phyloP scores from a whole-genome alignment of 2,329 filamentous ascomycete genomes.

The Dactylellina cionopaga region DNA sequence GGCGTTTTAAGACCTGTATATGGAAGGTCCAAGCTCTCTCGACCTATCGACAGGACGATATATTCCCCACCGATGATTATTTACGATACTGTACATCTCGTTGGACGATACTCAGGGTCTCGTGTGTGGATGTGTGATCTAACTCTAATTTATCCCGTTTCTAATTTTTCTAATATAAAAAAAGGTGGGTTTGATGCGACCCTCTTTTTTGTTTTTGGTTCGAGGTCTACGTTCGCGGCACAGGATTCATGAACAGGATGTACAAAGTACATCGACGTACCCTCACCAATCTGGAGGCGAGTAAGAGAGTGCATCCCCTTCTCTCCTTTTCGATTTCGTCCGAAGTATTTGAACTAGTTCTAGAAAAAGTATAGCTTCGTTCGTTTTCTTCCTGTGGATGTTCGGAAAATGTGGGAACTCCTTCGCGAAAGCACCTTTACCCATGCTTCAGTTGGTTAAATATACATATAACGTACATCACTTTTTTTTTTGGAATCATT shows the following conservation, averaged over 20 bases:
- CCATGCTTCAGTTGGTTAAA: too few species aligned
- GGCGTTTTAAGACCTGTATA: not conserved
- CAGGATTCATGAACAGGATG: too few species aligned
- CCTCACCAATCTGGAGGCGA: not conserved
- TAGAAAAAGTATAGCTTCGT: constrained; percentile 1
- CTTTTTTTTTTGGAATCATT: too few species aligned
- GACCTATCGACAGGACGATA: not conserved
- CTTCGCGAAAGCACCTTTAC: too few species aligned
- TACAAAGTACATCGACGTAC: too few species aligned
- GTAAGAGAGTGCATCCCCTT: not conserved
- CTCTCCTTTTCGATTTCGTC: constrained; percentile 25
- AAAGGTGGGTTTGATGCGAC: not conserved
- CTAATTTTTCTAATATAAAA: not conserved
- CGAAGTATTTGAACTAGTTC: constrained; percentile 15
- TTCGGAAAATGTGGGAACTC: too few species aligned
- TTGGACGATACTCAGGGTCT: constrained; percentile 10
- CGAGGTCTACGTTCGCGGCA: not conserved
- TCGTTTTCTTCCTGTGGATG: too few species aligned
- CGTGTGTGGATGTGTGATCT: too few species aligned
- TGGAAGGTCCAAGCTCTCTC: constrained; percentile 26
- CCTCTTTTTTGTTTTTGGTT: not conserved
- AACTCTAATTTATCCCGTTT: constrained; percentile 19
- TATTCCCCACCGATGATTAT: not conserved
- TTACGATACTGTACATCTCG: not conserved
- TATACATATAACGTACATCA: too few species aligned